phyloP scores from a whole-genome alignment of 768 basidiomycete species.

The Asterophora parasitica region DNA sequence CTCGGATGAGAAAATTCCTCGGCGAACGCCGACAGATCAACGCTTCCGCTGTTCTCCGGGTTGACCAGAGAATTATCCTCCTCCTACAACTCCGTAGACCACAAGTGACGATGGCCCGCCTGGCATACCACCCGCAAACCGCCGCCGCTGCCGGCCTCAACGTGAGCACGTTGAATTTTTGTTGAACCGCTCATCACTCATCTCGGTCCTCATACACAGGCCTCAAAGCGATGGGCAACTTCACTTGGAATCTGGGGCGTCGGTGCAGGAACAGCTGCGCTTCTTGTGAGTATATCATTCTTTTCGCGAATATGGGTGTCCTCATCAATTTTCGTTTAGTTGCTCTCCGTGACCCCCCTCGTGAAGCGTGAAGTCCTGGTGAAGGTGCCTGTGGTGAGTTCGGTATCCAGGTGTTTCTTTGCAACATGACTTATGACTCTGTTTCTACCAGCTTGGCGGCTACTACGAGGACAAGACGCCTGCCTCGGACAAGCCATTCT shows the following conservation, averaged over 20 bases:
- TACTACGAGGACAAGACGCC: constrained; percentile 81
- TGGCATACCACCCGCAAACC: constrained; percentile 35
- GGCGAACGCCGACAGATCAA: constrained; percentile 25
- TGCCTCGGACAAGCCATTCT: constrained; percentile 83
- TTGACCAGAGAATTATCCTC: constrained; percentile 7
- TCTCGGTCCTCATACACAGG: constrained; percentile 27
- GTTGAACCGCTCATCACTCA: neutral
- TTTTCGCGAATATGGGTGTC: neutral
- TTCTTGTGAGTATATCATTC: constrained; percentile 49
- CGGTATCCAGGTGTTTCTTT: constrained; percentile 1
- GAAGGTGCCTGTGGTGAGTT: constrained; percentile 69
- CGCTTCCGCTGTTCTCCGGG: constrained; percentile 28
- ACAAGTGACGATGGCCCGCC: constrained; percentile 35
- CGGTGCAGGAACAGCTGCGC: constrained; percentile 59
- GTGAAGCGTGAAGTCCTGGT: constrained; percentile 70
- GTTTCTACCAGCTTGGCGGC: constrained; percentile 45
- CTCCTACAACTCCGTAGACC: constrained; percentile 2
- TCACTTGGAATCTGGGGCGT: constrained; percentile 67
- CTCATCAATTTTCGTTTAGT: constrained; percentile 28
- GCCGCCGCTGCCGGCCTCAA: constrained; percentile 31
- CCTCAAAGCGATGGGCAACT: constrained; percentile 52
- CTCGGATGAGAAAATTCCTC: constrained; percentile 14
- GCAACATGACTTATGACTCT: constrained; percentile 7
- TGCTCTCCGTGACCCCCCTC: constrained; percentile 82
- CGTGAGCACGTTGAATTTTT: constrained; percentile 24